A percentile compares a stretch with the other conserved stretches of the same genome.
These are phyloP conservation scores for Picea glauca DNA, from an alignment of 75 land plant species.

Conservation along the genomic window DNA sequence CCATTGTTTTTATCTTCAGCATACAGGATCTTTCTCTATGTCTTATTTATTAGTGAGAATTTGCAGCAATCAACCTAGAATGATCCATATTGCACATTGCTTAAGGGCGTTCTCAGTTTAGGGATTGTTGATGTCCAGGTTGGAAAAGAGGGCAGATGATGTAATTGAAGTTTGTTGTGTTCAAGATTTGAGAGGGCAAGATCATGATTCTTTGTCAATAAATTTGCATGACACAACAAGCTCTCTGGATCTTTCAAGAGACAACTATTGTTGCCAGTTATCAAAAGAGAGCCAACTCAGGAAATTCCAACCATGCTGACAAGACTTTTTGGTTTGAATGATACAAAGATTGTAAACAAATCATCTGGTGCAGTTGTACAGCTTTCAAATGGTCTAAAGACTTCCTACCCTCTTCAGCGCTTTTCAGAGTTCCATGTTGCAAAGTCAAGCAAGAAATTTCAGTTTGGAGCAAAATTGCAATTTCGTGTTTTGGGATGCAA, in stretches of 20 bases:
- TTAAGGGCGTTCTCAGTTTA: too few species aligned
- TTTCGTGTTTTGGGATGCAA: slow-evolving; percentile 89
- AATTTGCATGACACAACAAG: slow-evolving; percentile 23
- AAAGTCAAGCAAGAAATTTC: slow-evolving; percentile 75
- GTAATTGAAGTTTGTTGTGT: slow-evolving; percentile 10
- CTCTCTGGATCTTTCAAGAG: slow-evolving; percentile 14
- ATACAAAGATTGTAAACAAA: slow-evolving; percentile 28
- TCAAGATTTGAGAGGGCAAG: slow-evolving; percentile 6
- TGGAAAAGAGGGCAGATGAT: background rate
- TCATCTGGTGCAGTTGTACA: slow-evolving; percentile 43
- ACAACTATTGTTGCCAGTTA: slow-evolving; percentile 25
- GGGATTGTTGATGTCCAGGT: too few species aligned
- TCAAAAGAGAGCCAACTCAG: slow-evolving; percentile 19
- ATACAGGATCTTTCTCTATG: too few species aligned
- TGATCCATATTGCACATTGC: too few species aligned
- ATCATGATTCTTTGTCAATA: slow-evolving; percentile 20
- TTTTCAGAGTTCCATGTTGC: slow-evolving; percentile 86
- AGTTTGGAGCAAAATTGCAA: slow-evolving; percentile 84
- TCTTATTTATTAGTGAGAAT: too few species aligned
- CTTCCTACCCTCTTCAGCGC: slow-evolving; percentile 84
- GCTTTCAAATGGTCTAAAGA: slow-evolving; percentile 74
- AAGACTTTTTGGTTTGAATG: slow-evolving; percentile 15
- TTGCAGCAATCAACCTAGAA: too few species aligned
- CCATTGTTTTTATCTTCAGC: too few species aligned
- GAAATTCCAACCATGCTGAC: slow-evolving; percentile 5